phyloP scores from a whole-genome alignment of 169 alveolate species.

The Plasmodium gaboni region DNA sequence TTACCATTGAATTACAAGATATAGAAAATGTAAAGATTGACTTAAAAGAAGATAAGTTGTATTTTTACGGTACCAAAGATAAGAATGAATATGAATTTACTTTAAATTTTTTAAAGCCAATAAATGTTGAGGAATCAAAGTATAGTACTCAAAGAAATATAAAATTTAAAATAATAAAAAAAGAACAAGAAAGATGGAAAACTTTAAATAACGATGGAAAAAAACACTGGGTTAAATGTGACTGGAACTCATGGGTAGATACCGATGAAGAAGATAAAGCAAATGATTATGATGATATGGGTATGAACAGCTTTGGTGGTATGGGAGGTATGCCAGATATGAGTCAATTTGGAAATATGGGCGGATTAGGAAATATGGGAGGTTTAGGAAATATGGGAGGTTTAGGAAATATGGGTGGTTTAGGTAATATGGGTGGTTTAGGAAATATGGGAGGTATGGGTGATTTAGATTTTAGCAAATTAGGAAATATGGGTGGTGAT shows the following conservation, averaged over 20 bases:
- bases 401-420: constrained; percentile 78
- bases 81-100: constrained; percentile 82
- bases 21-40: constrained; percentile 77
- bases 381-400: constrained; percentile 80
- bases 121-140: constrained; percentile 81
- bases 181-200: constrained; percentile 84
- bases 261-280: constrained; percentile 85
- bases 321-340: constrained; percentile 75
- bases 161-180: constrained; percentile 82
- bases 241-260: constrained; percentile 89
- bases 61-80: constrained; percentile 79
- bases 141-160: constrained; percentile 79
- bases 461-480: constrained; percentile 64
- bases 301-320: constrained; percentile 83
- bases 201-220: constrained; percentile 85
- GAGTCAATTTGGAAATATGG: constrained; percentile 61
- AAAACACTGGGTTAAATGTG: constrained; percentile 86
- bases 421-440: constrained; percentile 61
- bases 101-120: constrained; percentile 84
- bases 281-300: constrained; percentile 81
- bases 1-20: constrained; percentile 83
- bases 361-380: constrained; percentile 83
- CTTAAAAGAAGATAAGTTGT: constrained; percentile 79
- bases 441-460: constrained; percentile 81
- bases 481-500: constrained; percentile 76